These are phyloP conservation scores for Mallotus nudiflorus DNA, from an alignment of 345 rosid species.

Conservation along the genomic window DNA sequence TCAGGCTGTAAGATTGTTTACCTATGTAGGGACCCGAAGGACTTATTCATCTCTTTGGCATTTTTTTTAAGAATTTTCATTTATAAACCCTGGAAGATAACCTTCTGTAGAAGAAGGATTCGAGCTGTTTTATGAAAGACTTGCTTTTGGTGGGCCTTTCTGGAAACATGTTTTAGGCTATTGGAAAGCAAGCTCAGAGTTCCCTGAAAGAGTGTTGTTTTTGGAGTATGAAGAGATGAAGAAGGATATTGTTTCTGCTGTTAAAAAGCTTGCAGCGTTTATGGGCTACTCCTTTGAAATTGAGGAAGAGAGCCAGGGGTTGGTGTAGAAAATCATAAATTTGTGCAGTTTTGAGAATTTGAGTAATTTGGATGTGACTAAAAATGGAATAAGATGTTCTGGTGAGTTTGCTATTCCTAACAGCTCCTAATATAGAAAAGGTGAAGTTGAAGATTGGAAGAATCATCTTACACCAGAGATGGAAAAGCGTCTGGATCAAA, in stretches of 20 bases:
- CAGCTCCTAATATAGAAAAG: background rate
- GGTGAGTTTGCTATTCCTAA: background rate
- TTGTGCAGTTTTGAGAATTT: constrained; percentile 9
- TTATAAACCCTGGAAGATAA: background rate
- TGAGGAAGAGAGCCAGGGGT: constrained; percentile 3
- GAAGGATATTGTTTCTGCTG: background rate
- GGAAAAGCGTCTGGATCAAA: background rate
- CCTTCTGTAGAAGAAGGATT: background rate
- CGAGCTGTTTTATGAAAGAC: background rate
- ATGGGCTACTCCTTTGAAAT: background rate
- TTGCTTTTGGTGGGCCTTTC: background rate
- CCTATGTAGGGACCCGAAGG: constrained; percentile 10
- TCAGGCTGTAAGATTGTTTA: constrained; percentile 1
- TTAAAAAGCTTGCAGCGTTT: constrained; percentile 9
- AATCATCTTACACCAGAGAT: background rate
- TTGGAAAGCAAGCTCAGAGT: constrained; percentile 12
- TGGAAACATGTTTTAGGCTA: constrained; percentile 14
- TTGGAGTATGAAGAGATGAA: constrained; percentile 10
- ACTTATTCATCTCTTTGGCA: background rate
- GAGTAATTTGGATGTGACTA: constrained; percentile 14
- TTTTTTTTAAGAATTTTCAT: background rate
- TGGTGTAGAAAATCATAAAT: background rate
- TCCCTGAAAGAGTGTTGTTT: constrained; percentile 3
- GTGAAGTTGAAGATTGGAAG: constrained; percentile 3
- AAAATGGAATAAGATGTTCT: background rate